A percentile compares a stretch with the other conserved stretches of the same genome.
Conservation (phyloP, 2,329 filamentous ascomycete species). For the Colletotrichum sp. region DNA sequence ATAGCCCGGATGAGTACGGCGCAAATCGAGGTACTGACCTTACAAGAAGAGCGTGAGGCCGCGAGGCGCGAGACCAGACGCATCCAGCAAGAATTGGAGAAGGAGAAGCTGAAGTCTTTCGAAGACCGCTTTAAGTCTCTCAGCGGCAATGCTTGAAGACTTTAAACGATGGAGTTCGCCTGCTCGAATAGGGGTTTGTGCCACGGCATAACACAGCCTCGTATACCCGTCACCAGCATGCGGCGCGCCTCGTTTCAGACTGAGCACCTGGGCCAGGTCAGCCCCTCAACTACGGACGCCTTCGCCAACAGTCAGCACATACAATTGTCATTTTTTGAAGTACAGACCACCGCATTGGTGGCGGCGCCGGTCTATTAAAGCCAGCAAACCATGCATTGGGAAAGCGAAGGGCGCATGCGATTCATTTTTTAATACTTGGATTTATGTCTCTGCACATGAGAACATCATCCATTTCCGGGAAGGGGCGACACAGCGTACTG, state of each 20-base stretch:
- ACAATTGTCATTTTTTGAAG: not conserved
- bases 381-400: conserved; percentile 6
- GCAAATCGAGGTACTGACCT: conserved; percentile 82
- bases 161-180: not conserved
- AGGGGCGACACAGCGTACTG: not conserved
- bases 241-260: conserved; percentile 15
- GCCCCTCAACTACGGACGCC: not conserved
- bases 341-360: not conserved
- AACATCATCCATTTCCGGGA: not conserved
- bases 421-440: not conserved
- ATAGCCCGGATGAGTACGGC: conserved; percentile 80
- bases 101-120: conserved; percentile 63
- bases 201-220: conserved; percentile 6
- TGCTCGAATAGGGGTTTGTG: conserved; percentile 8
- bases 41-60: conserved; percentile 77
- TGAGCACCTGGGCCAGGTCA: conserved; percentile 6
- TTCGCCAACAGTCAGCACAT: not conserved
- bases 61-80: conserved; percentile 74
- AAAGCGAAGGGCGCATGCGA: conserved; percentile 3
- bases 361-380: not conserved
- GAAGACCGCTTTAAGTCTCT: conserved; percentile 42
- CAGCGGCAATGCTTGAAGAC: conserved; percentile 25
- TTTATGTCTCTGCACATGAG: not conserved
- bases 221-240: conserved; percentile 12
- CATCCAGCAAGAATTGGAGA: conserved; percentile 70